Evolutionary conservation across 2,329 filamentous ascomycete species (phyloP).

Genomic region (Colletotrichum destructivum): DNA sequence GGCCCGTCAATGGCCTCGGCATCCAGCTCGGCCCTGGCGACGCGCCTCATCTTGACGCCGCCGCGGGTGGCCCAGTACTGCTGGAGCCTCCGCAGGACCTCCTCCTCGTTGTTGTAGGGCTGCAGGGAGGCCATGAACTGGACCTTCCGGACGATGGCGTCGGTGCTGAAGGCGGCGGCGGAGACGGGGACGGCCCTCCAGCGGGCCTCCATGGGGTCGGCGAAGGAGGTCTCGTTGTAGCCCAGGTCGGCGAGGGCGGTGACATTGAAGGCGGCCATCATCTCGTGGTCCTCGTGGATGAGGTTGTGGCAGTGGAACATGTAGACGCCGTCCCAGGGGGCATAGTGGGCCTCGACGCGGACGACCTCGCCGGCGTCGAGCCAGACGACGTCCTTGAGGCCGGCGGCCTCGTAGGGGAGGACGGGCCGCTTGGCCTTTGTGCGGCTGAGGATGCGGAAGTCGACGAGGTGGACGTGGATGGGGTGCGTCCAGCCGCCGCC

Average conservation of each 20-base stretch:
- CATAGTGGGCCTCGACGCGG: conserved; percentile 65
- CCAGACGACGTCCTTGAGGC: conserved; percentile 72
- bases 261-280: conserved; percentile 64
- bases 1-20: conserved; percentile 1
- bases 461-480: conserved; percentile 71
- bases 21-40: background rate
- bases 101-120: conserved; percentile 30
- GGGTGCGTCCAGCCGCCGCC: conserved; percentile 68
- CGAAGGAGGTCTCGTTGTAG: conserved; percentile 55
- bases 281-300: conserved; percentile 61
- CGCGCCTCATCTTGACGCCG: conserved; percentile 19
- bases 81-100: conserved; percentile 4
- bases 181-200: conserved; percentile 48
- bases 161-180: conserved; percentile 5
- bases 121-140: conserved; percentile 37
- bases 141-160: conserved; percentile 25
- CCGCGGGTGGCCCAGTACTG: conserved; percentile 23
- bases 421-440: conserved; percentile 59
- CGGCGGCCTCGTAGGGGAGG: conserved; percentile 66
- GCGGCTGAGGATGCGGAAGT: conserved; percentile 68
- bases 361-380: conserved; percentile 66
- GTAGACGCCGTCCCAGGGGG: conserved; percentile 67
- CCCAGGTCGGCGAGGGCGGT: conserved; percentile 55
- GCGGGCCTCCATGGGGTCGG: conserved; percentile 55
- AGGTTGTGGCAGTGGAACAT: conserved; percentile 66